These are phyloP conservation scores for Lathyrus tuberosus DNA, from an alignment of 306 rosid species.

Conservation along the genomic window DNA sequence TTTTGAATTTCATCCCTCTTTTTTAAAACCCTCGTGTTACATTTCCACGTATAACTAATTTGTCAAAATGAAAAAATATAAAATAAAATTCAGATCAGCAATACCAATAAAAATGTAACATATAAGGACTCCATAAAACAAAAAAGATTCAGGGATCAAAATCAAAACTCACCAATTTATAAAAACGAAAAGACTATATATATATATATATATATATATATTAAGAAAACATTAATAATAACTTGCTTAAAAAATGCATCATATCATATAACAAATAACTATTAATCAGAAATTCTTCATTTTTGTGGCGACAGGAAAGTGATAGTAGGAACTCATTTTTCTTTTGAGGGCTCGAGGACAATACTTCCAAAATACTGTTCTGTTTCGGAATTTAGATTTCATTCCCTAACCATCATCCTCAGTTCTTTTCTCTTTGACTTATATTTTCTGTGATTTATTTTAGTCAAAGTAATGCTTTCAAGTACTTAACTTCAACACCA, in stretches of 20 bases:
- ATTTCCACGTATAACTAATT: no score
- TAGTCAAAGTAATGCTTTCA: slow-evolving; percentile 38
- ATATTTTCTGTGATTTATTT: slow-evolving; percentile 12
- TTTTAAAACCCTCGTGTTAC: no score
- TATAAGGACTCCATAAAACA: no score
- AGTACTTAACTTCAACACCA: slow-evolving; percentile 36
- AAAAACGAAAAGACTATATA: no score
- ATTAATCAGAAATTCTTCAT: slow-evolving; percentile 41
- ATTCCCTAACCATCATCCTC: slow-evolving; percentile 4
- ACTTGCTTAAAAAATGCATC: not conserved
- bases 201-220: no score
- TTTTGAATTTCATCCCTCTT: no score
- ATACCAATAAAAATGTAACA: no score
- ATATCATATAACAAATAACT: slow-evolving; percentile 34
- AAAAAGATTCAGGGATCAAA: no score
- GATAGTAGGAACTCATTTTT: slow-evolving; percentile 47
- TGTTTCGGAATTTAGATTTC: slow-evolving; percentile 42
- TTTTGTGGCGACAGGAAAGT: slow-evolving; percentile 48
- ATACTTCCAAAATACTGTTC: slow-evolving; percentile 58
- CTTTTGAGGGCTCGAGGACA: slow-evolving; percentile 87
- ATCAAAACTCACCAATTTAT: no score
- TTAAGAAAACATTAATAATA: no score
- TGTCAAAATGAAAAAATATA: no score
- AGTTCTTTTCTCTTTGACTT: slow-evolving; percentile 31
- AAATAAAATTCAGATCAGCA: no score